Base-by-base conservation (phyloP, 495 filamentous ascomycete species). In the Neurospora sp. region DNA sequence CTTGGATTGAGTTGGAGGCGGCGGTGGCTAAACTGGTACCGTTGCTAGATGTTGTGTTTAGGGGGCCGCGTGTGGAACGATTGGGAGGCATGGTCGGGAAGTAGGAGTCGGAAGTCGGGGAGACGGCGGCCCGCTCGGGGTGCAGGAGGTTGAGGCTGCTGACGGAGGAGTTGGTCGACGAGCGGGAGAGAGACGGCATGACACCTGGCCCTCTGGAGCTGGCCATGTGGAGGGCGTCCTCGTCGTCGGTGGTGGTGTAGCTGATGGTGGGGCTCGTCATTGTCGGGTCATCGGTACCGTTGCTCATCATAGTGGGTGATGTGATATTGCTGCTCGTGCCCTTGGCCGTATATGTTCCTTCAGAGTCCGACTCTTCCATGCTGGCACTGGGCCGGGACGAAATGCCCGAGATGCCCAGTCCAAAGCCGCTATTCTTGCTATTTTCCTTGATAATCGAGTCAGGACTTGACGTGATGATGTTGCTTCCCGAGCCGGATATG, bases 171-270 rank as follows among this genome's bases (percentile, higher is more conserved):
- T 31, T 62, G 54, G 54, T 35, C 23, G 80, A 78, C 23, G 79
- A 75, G 23, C 75, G 73, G 41, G 75, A 76, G n/a, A 49, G 74
- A 27, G 77, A 77, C 2, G 73, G 75, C 20, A 69, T 60, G 39
- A 72, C 70, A 27, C 76, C 70, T 16, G 74, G 54, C 31, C 77
- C 62, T 5, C 80, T 82, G 31, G 83, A 80, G 8, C 78, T 83
- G 20, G 86, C 83, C 73, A 92, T 89, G 73, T 87, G 87, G 11
- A 92, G 80, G 10, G 87, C 81, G 69, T 96, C 93, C 70, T 96
- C 93, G 73, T 95, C 93, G 77, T 95, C 92, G 10, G 92, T 94
- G 9, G 91, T 94, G 66, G 89, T 90, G 76, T 92, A 92, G 46
- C 86, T 85, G 69, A 89, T 85, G 66, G 86, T 83, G 37, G 87